These are phyloP conservation scores for Aspergillus panamensis DNA, from an alignment of 495 filamentous ascomycete genomes.

Conservation along the genomic window DNA sequence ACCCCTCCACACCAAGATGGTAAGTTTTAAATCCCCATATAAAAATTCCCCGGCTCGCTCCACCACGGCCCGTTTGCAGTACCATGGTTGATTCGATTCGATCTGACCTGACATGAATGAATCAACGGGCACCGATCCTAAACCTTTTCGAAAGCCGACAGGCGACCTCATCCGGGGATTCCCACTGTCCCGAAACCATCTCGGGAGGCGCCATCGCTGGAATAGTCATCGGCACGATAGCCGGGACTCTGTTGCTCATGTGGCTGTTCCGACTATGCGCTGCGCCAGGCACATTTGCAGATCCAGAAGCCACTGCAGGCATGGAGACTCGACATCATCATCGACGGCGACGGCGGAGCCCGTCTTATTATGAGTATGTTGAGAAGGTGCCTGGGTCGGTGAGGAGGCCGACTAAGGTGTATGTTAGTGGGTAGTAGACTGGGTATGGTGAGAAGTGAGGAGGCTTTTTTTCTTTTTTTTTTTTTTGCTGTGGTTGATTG, in stretches of 20 bases:
- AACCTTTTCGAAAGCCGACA: slow-evolving; percentile 21
- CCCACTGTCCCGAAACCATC: slow-evolving; percentile 39
- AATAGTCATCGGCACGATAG: slow-evolving; percentile 58
- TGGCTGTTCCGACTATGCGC: slow-evolving; percentile 45
- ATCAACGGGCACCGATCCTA: slow-evolving; percentile 8
- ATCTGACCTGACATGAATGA: background rate
- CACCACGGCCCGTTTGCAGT: background rate
- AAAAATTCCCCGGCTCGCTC: too few species aligned
- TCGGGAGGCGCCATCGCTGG: slow-evolving; percentile 55
- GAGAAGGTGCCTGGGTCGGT: slow-evolving; percentile 36
- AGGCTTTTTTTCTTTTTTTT: too few species aligned
- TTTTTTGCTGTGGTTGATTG: too few species aligned
- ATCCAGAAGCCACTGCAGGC: slow-evolving; percentile 24
- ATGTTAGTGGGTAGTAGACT: slow-evolving; percentile 19
- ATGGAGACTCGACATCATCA: slow-evolving; percentile 15
- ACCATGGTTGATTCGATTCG: background rate
- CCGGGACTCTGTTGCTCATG: slow-evolving; percentile 49
- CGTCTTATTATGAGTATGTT: slow-evolving; percentile 31
- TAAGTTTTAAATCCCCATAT: too few species aligned
- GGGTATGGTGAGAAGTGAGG: too few species aligned
- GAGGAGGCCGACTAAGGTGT: slow-evolving; percentile 37
- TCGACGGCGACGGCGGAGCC: slow-evolving; percentile 25
- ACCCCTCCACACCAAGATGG: too few species aligned
- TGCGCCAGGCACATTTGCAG: slow-evolving; percentile 24
- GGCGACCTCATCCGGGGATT: slow-evolving; percentile 9